Conservation (phyloP, 768 basidiomycete genomes). For the Pulveroboletus sp. region DNA sequence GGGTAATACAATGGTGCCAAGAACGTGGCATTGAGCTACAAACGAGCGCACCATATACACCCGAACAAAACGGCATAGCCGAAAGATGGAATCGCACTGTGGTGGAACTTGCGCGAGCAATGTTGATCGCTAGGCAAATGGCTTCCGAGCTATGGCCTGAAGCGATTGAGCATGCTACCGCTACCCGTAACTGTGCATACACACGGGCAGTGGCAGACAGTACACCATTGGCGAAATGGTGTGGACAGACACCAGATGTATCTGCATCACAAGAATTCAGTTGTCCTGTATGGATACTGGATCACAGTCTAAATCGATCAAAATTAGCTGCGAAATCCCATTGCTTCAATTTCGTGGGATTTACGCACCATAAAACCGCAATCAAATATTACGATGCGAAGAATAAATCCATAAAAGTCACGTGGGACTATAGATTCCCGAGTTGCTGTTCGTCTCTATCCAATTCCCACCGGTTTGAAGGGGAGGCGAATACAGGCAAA, state of each 20-base stretch:
- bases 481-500: too few relatives aligned
- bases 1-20: slow-evolving; percentile 19
- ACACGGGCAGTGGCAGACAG: not conserved
- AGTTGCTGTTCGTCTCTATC: too few relatives aligned
- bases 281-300: not conserved
- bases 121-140: slow-evolving; percentile 27
- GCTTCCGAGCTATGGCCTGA: too few relatives aligned
- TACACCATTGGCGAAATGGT: slow-evolving; percentile 11
- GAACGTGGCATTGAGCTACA: slow-evolving; percentile 26
- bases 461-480: too few relatives aligned
- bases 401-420: too few relatives aligned
- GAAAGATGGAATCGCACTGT: slow-evolving; percentile 37
- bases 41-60: too few relatives aligned
- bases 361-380: too few relatives aligned
- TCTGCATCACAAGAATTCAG: not conserved
- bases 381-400: too few relatives aligned
- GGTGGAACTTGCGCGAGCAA: slow-evolving; percentile 27
- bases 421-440: too few relatives aligned
- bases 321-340: not conserved
- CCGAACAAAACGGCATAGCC: slow-evolving; percentile 36
- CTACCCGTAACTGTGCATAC: slow-evolving; percentile 24
- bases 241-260: not conserved
- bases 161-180: slow-evolving; percentile 30
- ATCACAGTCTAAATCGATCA: not conserved
- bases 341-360: not conserved